Base-by-base conservation (phyloP, 768 basidiomycete genomes). In the Pleurotus ostreatus region DNA sequence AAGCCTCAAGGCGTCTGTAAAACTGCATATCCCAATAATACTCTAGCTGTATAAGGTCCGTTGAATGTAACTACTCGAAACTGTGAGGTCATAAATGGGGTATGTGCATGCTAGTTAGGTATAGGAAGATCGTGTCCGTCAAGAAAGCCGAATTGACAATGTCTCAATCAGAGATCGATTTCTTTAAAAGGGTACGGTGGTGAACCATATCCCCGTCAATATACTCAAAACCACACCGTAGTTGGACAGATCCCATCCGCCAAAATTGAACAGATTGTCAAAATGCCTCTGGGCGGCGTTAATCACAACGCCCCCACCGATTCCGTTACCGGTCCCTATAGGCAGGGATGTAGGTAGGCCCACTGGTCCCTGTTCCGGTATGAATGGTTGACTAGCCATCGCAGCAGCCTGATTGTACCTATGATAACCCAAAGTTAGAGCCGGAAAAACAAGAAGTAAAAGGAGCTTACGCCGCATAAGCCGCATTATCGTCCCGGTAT, bases 171-270 rank as follows among this genome's bases (percentile, higher is more conserved):
- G 49, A 51, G 30, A 30, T 18, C 51, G 18, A 39, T n/a, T 39
- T 2, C 22, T 53, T 40, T 40, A 40, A 18, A 53, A 37, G 51
- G 51, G 39, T 15, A 16, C 51, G n/a, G 51, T 53, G 23, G 51
- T 18, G 23, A 53, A 53, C 51, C 51, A 53, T 39, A 53, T 53
- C 51, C 51, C 51, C 39, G 41, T 53, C 39, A 40, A 20, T 16
- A 53, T 15, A 22, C 51, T 53, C 18, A 53, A 20, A n/a, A 41
- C 39, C 15, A 53, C 15, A 5, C 39, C 39, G 15, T 20, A n/a
- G n/a, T 39, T 43, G n/a, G 51, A 39, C 20, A 43, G 18, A 30
- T 53, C 39, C 18, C n/a, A 53, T 13, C 39, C 51, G 4, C 51
- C 51, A 18, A 18, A 18, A 7, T 41, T 18, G 39, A 39, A 23